Percentiles rank a stretch among this genome's conserved stretches.
These are phyloP conservation scores for Fusarium robinianum DNA, from an alignment of 2,329 filamentous ascomycete species.

Conservation along the genomic window DNA sequence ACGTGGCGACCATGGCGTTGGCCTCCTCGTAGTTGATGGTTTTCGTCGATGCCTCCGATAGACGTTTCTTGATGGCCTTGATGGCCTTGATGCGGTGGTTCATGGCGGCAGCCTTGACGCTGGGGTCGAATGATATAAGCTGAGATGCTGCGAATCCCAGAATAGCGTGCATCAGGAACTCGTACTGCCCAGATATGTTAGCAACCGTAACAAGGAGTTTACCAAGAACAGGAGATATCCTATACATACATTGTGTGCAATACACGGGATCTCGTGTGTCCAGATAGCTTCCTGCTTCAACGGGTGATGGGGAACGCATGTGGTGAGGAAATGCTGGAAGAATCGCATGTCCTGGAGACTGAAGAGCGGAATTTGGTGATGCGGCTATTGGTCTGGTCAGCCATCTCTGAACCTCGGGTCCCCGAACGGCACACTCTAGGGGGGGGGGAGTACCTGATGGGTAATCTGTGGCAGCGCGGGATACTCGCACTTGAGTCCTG, in stretches of 20 bases:
- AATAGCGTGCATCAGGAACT: constrained; percentile 73
- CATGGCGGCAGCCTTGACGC: constrained; percentile 62
- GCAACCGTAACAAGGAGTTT: too few relatives aligned
- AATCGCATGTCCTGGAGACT: constrained; percentile 68
- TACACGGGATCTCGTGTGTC: constrained; percentile 68
- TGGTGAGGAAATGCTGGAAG: constrained; percentile 68
- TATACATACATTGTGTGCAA: constrained; percentile 65
- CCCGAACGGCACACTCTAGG: too few relatives aligned
- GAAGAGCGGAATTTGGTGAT: constrained; percentile 61
- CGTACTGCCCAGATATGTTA: constrained; percentile 53
- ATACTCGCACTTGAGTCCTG: constrained; percentile 66
- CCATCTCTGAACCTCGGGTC: too few relatives aligned
- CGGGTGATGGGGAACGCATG: constrained; percentile 67
- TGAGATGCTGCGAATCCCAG: constrained; percentile 70
- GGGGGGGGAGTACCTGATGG: constrained; percentile 58
- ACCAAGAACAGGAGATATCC: too few relatives aligned
- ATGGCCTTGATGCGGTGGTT: constrained; percentile 68
- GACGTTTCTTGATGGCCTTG: constrained; percentile 60
- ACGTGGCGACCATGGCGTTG: constrained; percentile 63
- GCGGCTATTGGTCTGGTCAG: constrained; percentile 52
- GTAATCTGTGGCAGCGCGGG: constrained; percentile 55
- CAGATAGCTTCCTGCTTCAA: constrained; percentile 68
- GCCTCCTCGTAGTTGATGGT: constrained; percentile 55
- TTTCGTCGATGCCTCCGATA: constrained; percentile 49
- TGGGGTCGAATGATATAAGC: constrained; percentile 55